Conservation (phyloP, 208 protist species). For the Leishmania aethiopica region DNA sequence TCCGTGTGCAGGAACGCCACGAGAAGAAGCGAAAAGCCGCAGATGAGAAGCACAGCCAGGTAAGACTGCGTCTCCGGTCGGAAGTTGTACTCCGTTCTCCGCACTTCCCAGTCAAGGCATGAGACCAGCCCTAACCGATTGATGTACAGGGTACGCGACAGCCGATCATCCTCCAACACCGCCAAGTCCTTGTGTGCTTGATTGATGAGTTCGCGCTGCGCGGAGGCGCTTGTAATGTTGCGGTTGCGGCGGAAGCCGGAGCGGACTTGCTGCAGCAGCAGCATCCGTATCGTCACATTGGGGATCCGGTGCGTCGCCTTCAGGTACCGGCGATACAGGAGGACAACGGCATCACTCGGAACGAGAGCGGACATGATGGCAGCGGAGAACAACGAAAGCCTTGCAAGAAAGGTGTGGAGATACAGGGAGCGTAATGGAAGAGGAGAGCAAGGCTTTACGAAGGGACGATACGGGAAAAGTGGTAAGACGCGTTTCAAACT, state of each 20-base stretch:
- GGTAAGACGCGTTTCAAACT: neutral
- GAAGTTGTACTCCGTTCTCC: constrained; percentile 89
- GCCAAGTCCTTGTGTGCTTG: constrained; percentile 85
- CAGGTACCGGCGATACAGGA: constrained; percentile 89
- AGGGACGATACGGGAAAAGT: neutral
- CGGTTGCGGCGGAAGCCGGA: constrained; percentile 76
- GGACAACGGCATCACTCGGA: constrained; percentile 75
- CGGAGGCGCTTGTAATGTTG: constrained; percentile 65
- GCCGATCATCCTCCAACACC: constrained; percentile 83
- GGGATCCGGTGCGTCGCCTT: constrained; percentile 84
- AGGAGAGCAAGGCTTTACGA: neutral
- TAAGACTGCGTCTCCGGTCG: constrained; percentile 63
- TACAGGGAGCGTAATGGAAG: neutral
- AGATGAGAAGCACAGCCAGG: constrained; percentile 42
- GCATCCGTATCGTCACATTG: constrained; percentile 89
- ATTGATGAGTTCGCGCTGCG: constrained; percentile 83
- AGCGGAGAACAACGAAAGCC: neutral
- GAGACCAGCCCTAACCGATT: constrained; percentile 89
- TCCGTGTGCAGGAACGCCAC: constrained; percentile 45
- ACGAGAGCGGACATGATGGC: constrained; percentile 74
- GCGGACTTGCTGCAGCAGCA: constrained; percentile 84
- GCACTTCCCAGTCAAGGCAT: constrained; percentile 90
- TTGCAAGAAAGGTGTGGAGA: neutral
- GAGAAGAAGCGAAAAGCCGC: constrained; percentile 51
- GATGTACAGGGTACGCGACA: constrained; percentile 89